Evolutionary conservation across 768 basidiomycete genomes (phyloP).

Genomic region (Nidularia pulvinata): DNA sequence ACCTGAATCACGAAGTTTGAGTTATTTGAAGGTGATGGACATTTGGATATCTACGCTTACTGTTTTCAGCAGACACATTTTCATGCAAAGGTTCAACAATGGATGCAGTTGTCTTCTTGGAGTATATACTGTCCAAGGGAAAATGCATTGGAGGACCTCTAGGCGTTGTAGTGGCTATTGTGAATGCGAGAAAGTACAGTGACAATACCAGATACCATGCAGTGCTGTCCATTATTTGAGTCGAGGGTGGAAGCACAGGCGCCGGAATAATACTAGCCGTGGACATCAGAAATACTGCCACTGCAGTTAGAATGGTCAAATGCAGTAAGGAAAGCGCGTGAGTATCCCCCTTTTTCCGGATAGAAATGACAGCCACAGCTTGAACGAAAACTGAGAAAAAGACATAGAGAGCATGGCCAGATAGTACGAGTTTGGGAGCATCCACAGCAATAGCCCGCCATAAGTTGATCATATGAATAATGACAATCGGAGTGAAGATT

Average conservation of each 20-base stretch:
- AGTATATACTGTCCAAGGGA: neutral
- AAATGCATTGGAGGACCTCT: neutral
- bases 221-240: conserved; percentile 44
- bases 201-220: neutral
- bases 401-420: too few species aligned
- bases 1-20: conserved; percentile 25
- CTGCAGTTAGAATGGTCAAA: too few species aligned
- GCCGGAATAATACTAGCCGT: too few species aligned
- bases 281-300: too few species aligned
- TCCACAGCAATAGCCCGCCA: too few species aligned
- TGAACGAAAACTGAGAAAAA: too few species aligned
- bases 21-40: neutral
- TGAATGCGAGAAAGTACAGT: neutral
- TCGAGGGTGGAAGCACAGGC: neutral
- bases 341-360: too few species aligned
- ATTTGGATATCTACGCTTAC: neutral
- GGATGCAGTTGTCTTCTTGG: neutral
- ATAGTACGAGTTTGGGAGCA: too few species aligned
- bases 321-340: too few species aligned
- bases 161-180: neutral
- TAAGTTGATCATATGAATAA: too few species aligned
- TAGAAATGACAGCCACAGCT: too few species aligned
- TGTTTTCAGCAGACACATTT: neutral
- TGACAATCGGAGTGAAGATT: too few species aligned
- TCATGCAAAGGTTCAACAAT: neutral